These are phyloP conservation scores for Zostera marina DNA, from an alignment of 116 monocot species.

Conservation along the genomic window DNA sequence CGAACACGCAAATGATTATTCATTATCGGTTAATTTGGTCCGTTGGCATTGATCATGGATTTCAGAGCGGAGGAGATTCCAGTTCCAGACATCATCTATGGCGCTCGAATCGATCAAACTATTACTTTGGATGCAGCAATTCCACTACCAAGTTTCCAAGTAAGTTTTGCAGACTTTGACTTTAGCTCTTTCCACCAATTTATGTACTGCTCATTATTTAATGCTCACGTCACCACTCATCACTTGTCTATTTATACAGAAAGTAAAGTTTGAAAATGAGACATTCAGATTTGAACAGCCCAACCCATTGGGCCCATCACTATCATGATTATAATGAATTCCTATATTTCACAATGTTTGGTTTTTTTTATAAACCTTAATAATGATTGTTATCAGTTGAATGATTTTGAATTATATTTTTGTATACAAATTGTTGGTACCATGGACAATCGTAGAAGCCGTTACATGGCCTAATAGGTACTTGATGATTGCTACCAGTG, in stretches of 20 bases:
- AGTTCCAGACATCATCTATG: slow-evolving; percentile 22
- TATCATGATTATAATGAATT: no score
- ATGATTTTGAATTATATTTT: no score
- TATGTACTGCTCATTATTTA: not conserved
- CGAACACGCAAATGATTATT: not conserved
- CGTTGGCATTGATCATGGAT: not conserved
- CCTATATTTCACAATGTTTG: no score
- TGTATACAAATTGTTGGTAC: no score
- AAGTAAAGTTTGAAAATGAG: not conserved
- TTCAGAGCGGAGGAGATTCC: slow-evolving; percentile 32
- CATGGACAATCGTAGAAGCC: no score
- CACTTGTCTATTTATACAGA: not conserved
- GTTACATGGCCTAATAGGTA: no score
- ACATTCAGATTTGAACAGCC: no score
- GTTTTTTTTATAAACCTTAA: no score
- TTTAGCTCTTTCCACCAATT: not conserved
- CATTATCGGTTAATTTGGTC: not conserved
- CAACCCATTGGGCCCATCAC: no score
- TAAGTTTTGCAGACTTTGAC: not conserved
- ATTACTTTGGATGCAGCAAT: slow-evolving; percentile 67
- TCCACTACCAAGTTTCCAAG: slow-evolving; percentile 17
- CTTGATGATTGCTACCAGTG: no score
- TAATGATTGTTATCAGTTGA: no score
- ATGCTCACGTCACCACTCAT: not conserved
- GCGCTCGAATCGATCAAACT: slow-evolving; percentile 29